Conservation (phyloP, 2,329 filamentous ascomycete genomes). For the Alternaria rosae region DNA sequence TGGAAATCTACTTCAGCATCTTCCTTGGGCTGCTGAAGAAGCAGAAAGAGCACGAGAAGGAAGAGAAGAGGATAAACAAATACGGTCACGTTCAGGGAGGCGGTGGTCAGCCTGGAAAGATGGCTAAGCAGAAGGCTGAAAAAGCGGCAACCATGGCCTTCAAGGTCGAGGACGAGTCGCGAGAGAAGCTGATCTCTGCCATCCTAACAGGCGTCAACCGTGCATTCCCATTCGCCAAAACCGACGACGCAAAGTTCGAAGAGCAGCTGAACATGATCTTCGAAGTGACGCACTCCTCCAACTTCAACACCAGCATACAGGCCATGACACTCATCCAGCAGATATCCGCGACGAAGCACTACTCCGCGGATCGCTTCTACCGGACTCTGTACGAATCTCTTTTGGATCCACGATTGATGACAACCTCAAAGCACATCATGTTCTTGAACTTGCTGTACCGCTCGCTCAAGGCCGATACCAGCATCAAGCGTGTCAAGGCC, state of each 20-base stretch:
- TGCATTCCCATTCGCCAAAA: conserved; percentile 88
- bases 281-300: conserved; percentile 94
- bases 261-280: conserved; percentile 93
- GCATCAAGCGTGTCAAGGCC: conserved; percentile 89
- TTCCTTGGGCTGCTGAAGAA: conserved; percentile 84
- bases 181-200: conserved; percentile 90
- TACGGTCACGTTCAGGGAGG: conserved; percentile 63
- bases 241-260: conserved; percentile 82
- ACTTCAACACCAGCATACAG: conserved; percentile 98
- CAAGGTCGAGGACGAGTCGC: conserved; percentile 67
- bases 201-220: conserved; percentile 94
- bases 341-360: conserved; percentile 79
- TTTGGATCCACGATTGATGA: conserved; percentile 84
- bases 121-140: conserved; percentile 57
- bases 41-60: conserved; percentile 51
- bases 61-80: conserved; percentile 54
- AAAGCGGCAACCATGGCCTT: conserved; percentile 54
- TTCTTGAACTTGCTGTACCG: conserved; percentile 93
- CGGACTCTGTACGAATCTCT: conserved; percentile 94
- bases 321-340: conserved; percentile 95
- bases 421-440: conserved; percentile 92
- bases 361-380: conserved; percentile 91
- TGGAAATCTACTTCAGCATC: conserved; percentile 90
- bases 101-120: conserved; percentile 61
- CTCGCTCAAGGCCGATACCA: conserved; percentile 87